Percentiles rank a stretch among this genome's conserved stretches.
phyloP scores from a whole-genome alignment of 2,329 filamentous ascomycete genomes.

The Cylindrodendrum hubeiense region DNA sequence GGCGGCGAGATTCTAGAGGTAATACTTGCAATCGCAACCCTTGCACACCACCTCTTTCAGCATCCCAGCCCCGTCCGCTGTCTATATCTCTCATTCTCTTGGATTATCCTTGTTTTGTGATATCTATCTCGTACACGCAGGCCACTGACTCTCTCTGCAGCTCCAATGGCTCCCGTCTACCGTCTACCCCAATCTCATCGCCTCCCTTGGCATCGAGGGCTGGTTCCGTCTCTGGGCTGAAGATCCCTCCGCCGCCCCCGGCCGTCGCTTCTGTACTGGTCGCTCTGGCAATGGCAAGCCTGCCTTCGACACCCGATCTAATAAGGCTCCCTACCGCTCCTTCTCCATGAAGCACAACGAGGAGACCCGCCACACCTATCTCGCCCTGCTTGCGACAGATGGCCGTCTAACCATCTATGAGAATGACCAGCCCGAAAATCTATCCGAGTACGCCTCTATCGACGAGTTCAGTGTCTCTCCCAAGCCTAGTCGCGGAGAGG shows the following conservation, averaged over 20 bases:
- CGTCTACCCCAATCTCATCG: slow-evolving; percentile 86
- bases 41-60: slow-evolving; percentile 10
- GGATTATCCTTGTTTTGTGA: slow-evolving; percentile 13
- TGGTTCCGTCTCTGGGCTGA: slow-evolving; percentile 94
- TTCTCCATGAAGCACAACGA: slow-evolving; percentile 88
- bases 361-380: slow-evolving; percentile 82
- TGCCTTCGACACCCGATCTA: slow-evolving; percentile 68
- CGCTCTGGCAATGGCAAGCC: slow-evolving; percentile 63
- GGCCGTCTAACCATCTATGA: slow-evolving; percentile 85
- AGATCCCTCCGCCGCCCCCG: slow-evolving; percentile 83
- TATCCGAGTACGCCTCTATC: slow-evolving; percentile 80
- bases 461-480: slow-evolving; percentile 82
- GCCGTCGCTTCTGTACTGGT: slow-evolving; percentile 81
- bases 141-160: slow-evolving; percentile 57
- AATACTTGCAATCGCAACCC: slow-evolving; percentile 48
- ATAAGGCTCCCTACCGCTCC: slow-evolving; percentile 76
- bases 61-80: not conserved
- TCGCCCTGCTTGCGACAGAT: slow-evolving; percentile 87
- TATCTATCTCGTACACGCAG: slow-evolving; percentile 30
- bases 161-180: slow-evolving; percentile 95
- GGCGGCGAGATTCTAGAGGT: slow-evolving; percentile 92
- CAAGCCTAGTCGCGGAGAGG: slow-evolving; percentile 81
- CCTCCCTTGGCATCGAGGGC: slow-evolving; percentile 89
- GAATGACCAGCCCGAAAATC: slow-evolving; percentile 84
- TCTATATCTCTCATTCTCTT: slow-evolving; percentile 3